phyloP scores from a whole-genome alignment of 1,284 basidiomycete genomes.

The Ustilago lituana region DNA sequence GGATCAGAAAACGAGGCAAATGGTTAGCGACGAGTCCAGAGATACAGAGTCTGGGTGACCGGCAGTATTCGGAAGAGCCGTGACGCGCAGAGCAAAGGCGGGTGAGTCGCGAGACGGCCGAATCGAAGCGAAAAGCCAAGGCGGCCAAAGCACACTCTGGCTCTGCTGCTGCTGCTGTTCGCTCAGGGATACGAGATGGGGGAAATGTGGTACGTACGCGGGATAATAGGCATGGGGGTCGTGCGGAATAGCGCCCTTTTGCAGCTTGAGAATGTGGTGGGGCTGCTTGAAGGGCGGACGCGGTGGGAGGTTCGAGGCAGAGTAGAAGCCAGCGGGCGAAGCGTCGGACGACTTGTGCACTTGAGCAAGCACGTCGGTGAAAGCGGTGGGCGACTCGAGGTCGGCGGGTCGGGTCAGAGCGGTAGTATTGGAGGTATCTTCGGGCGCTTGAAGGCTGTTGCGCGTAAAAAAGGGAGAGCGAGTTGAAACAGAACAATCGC shows the following conservation, averaged over 20 bases:
- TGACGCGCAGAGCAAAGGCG: too few relatives aligned
- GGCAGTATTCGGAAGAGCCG: too few relatives aligned
- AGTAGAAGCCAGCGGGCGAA: constrained; percentile 49
- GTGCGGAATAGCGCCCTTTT: constrained; percentile 64
- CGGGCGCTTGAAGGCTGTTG: constrained; percentile 57
- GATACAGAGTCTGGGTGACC: too few relatives aligned
- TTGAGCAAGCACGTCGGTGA: constrained; percentile 65
- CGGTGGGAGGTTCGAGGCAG: constrained; percentile 60
- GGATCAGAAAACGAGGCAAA: not conserved
- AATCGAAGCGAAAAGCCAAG: too few relatives aligned
- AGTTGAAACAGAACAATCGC: not conserved
- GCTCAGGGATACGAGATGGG: too few relatives aligned
- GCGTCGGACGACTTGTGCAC: constrained; percentile 54
- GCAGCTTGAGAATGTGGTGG: constrained; percentile 62
- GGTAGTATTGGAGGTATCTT: constrained; percentile 50
- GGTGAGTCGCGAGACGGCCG: too few relatives aligned
- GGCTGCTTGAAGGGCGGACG: constrained; percentile 62
- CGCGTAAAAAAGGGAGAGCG: not conserved
- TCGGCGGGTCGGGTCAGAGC: constrained; percentile 62
- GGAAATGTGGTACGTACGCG: constrained; percentile 38
- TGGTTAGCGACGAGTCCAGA: constrained; percentile 5
- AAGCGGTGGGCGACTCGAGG: constrained; percentile 61
- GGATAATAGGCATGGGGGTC: constrained; percentile 63
- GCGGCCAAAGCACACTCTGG: too few relatives aligned
- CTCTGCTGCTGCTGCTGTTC: too few relatives aligned